Evolutionary conservation across 306 rosid genomes (phyloP).

Genomic region (Trifolium fragiferum): DNA sequence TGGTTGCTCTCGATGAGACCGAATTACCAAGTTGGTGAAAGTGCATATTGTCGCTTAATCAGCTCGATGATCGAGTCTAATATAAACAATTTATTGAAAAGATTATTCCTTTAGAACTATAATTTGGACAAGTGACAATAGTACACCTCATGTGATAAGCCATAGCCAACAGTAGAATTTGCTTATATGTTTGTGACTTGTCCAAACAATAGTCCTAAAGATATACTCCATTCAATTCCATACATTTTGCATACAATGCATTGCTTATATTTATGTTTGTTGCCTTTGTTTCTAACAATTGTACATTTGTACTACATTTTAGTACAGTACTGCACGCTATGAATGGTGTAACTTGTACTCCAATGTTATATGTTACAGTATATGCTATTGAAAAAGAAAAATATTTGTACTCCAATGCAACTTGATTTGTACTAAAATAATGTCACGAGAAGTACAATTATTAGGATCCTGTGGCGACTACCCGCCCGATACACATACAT

Average conservation of each 20-base stretch:
- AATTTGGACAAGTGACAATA: conserved; percentile 38
- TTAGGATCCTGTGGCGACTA: too few relatives aligned
- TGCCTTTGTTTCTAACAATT: not conserved
- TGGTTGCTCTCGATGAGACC: too few relatives aligned
- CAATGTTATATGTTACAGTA: not conserved
- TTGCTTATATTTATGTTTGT: not conserved
- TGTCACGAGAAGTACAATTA: not conserved
- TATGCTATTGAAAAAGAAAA: too few relatives aligned
- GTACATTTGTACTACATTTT: conserved; percentile 18
- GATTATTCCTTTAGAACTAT: conserved; percentile 39
- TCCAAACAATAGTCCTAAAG: conserved; percentile 52
- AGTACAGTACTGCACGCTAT: not conserved
- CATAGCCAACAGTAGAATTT: not conserved
- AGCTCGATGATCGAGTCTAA: not conserved
- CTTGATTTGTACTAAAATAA: not conserved
- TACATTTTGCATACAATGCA: not conserved
- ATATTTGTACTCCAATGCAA: not conserved
- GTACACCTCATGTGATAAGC: not conserved
- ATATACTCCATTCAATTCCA: conserved; percentile 25
- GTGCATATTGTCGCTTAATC: not conserved
- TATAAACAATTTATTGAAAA: not conserved
- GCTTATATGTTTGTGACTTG: not conserved
- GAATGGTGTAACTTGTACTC: not conserved
- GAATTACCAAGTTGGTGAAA: too few relatives aligned
- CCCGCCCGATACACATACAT: not conserved